Evolutionary conservation across 2,329 filamentous ascomycete genomes (phyloP), one percentile per base, ranked within the genome.

Genomic region (Cytospora leucostoma): DNA sequence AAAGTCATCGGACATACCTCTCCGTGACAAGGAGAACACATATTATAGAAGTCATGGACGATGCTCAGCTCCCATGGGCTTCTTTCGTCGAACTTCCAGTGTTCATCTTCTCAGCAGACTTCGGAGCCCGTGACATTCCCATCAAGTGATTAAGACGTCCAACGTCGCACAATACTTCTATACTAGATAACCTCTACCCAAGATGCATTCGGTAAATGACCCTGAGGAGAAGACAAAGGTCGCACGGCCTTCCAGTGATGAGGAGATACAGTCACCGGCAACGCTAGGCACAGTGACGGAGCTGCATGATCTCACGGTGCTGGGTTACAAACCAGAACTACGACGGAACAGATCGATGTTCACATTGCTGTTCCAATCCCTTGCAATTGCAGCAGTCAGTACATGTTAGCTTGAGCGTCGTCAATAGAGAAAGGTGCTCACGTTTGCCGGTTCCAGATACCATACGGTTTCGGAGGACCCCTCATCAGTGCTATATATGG

Each of bases 321-420:
- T 88, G 27, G 84, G 85, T 34, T 88, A 88, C 73, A 82, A 79
- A 62, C 79, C 82, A 5, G 83, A 86, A 69, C 75, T 88, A 19
- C 75, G 72, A 21, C 80, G 84, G 27, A 88, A 88, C 66, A 79
- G 86, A 37, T 87, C 84, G 0, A 79, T 87, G 68, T 78, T 82
- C 66, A 87, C 84, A 0, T 74, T 88, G 1, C 76, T 88, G 13
- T 88, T 88, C 71, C 84, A 87, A 71, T 82, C 82, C 0, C 74
- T 88, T 8, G 84, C 84, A 27, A 87, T 87, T 35, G 84, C 84
- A 35, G 84, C 84, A 21, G 75, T 77, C 66, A 64, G 71, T 62
- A 11, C 7, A 13, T 40, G 4, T 44, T 44, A 12, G 7, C 2
- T 1, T 19, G 12, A 37, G 11, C 21, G 2, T 55, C 10, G 1